These are phyloP conservation scores for Beauveria sp. DNA, from an alignment of 2,329 filamentous ascomycete species.

Conservation along the genomic window DNA sequence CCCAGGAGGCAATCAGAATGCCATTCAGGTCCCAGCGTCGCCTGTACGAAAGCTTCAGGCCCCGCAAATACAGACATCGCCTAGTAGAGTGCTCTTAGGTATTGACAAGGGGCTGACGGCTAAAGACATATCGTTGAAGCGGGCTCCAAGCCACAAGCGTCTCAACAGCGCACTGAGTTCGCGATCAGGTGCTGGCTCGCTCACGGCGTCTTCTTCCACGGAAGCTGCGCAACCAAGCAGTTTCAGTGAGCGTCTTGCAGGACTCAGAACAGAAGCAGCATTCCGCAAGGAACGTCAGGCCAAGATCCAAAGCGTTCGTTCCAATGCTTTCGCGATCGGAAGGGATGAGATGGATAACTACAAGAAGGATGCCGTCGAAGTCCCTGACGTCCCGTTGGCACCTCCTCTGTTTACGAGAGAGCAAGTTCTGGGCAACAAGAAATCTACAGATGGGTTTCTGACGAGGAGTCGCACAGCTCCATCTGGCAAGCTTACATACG, in stretches of 20 bases:
- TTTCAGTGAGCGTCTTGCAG: slow-evolving; percentile 81
- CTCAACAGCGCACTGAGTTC: neutral
- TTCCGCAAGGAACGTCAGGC: slow-evolving; percentile 42
- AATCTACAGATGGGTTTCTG: slow-evolving; percentile 22
- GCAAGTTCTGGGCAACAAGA: slow-evolving; percentile 42
- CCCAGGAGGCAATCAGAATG: slow-evolving; percentile 5
- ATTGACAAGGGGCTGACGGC: slow-evolving; percentile 83
- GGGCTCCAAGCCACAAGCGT: slow-evolving; percentile 47
- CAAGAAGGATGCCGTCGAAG: slow-evolving; percentile 48
- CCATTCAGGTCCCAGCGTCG: slow-evolving; percentile 66
- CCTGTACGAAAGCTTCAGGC: slow-evolving; percentile 56
- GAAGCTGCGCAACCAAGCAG: slow-evolving; percentile 38
- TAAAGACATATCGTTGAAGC: slow-evolving; percentile 75
- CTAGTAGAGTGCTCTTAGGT: slow-evolving; percentile 70
- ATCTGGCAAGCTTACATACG: slow-evolving; percentile 11
- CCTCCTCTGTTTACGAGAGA: slow-evolving; percentile 54
- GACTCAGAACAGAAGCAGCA: slow-evolving; percentile 52
- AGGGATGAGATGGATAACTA: slow-evolving; percentile 52
- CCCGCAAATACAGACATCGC: slow-evolving; percentile 56
- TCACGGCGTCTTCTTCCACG: slow-evolving; percentile 4
- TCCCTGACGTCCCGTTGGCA: slow-evolving; percentile 41
- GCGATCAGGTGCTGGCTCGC: neutral
- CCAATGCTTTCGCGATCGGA: slow-evolving; percentile 48
- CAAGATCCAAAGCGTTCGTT: slow-evolving; percentile 45
- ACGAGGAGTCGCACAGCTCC: slow-evolving; percentile 36